Evolutionary conservation across 345 rosid species (phyloP).

Genomic region (Carallia pectinifolia): DNA sequence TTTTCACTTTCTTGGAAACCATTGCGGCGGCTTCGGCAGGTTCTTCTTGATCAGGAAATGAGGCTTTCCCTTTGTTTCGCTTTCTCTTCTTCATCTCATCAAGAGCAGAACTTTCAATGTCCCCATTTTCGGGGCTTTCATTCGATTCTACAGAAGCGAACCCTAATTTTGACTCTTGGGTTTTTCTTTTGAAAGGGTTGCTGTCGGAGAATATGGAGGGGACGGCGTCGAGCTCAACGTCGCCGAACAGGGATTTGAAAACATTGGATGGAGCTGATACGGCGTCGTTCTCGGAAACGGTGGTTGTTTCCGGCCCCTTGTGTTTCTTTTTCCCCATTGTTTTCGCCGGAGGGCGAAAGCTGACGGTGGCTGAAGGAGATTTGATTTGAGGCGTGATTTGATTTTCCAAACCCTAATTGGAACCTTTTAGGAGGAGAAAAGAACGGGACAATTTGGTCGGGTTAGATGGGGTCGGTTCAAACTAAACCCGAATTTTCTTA

Average conservation of each 20-base stretch:
- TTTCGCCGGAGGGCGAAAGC: neutral
- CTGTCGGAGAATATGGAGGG: constrained; percentile 64
- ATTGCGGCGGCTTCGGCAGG: neutral
- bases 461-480: too few relatives aligned
- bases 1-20: constrained; percentile 36
- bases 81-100: constrained; percentile 18
- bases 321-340: constrained; percentile 45
- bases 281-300: neutral
- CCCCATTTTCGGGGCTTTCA: constrained; percentile 4
- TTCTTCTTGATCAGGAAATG: constrained; percentile 13
- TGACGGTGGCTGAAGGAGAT: neutral
- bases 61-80: constrained; percentile 20
- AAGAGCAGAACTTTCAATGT: constrained; percentile 7
- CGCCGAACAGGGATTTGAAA: constrained; percentile 46
- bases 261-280: constrained; percentile 32
- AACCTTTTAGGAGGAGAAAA: too few relatives aligned
- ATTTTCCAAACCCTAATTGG: neutral
- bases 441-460: too few relatives aligned
- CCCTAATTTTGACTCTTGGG: constrained; percentile 21
- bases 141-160: neutral
- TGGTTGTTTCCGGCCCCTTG: constrained; percentile 12
- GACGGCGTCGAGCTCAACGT: constrained; percentile 19
- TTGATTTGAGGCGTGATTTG: too few relatives aligned
- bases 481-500: too few relatives aligned
- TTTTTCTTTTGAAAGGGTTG: constrained; percentile 84